Conservation (phyloP, 305 asterid genomes). For the Solanum hybrid region DNA sequence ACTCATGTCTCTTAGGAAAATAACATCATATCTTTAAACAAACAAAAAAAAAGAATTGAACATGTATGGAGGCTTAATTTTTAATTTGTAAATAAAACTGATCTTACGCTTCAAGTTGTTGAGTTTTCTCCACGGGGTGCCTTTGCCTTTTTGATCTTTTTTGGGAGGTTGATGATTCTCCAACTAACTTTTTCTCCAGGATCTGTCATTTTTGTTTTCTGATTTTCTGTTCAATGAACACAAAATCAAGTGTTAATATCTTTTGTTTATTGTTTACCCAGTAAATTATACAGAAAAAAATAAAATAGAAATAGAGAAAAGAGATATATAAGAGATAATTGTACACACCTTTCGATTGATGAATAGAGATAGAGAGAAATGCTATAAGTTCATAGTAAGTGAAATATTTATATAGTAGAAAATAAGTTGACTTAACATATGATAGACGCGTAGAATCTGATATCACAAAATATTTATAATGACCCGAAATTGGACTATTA, state of each 20-base stretch:
- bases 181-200: slow-evolving; percentile 9
- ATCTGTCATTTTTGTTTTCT: slow-evolving; percentile 18
- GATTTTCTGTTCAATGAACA: too few species aligned
- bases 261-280: background rate
- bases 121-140: slow-evolving; percentile 36
- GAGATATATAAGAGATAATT: background rate
- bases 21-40: background rate
- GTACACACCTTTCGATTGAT: background rate
- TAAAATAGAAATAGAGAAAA: background rate
- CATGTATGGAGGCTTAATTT: too few species aligned
- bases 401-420: too few species aligned
- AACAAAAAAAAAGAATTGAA: background rate
- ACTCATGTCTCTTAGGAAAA: background rate
- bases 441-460: background rate
- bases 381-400: background rate
- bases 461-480: too few species aligned
- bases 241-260: background rate
- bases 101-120: slow-evolving; percentile 52
- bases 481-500: too few species aligned
- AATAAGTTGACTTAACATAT: background rate
- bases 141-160: slow-evolving; percentile 13
- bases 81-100: background rate
- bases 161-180: slow-evolving; percentile 20
- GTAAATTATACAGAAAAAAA: too few species aligned
- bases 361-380: background rate